Evolutionary conservation across 441 rosid genomes (phyloP).

Genomic region (Daphne laureola): DNA sequence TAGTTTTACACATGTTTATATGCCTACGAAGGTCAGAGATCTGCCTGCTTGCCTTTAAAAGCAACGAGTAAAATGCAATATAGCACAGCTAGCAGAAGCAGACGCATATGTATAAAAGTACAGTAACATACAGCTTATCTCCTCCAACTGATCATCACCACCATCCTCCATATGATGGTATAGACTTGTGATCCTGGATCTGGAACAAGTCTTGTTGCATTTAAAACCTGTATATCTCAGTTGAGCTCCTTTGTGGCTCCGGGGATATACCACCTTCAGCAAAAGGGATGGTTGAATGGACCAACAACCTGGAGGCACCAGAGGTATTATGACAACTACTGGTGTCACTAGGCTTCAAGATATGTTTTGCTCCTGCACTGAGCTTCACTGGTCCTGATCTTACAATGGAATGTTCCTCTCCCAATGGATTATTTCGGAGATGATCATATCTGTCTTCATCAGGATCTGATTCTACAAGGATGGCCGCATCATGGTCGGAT

Average conservation of each 20-base stretch:
- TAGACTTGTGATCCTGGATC: too few species aligned
- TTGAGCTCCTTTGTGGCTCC: constrained; percentile 25
- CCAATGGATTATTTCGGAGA: constrained; percentile 6
- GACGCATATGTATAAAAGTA: too few species aligned
- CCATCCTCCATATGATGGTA: too few species aligned
- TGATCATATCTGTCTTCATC: constrained; percentile 11
- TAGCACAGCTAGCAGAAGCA: too few species aligned
- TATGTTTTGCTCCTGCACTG: constrained; percentile 36
- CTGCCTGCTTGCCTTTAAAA: too few species aligned
- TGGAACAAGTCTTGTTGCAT: constrained; percentile 1
- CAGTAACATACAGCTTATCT: too few species aligned
- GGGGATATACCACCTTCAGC: constrained; percentile 14
- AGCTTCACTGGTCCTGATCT: constrained; percentile 31
- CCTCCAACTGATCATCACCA: too few species aligned
- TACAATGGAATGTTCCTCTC: constrained; percentile 11
- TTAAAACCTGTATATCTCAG: constrained; percentile 28
- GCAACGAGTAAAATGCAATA: too few species aligned
- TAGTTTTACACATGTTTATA: too few species aligned
- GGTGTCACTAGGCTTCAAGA: constrained; percentile 24
- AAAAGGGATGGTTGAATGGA: constrained; percentile 29
- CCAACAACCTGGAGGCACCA: constrained; percentile 7
- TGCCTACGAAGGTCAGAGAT: too few species aligned
- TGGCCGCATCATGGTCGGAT: constrained; percentile 15
- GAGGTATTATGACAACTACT: constrained; percentile 20
- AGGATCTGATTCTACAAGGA: constrained; percentile 9